Evolutionary conservation across 306 rosid genomes (phyloP).

Genomic region (Vigna nakashimae): DNA sequence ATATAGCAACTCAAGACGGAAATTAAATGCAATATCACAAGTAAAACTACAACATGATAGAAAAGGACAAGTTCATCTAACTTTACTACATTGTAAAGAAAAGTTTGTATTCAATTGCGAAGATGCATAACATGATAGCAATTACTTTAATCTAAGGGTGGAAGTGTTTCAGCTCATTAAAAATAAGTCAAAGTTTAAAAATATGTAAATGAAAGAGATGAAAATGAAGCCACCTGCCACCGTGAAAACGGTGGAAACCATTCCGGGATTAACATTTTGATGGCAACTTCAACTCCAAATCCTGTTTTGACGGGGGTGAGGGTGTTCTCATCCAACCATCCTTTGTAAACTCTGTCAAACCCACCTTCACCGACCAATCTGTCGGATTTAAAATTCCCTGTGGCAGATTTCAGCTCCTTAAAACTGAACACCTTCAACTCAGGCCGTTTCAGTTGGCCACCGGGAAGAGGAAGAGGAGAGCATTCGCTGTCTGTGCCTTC

Average conservation of each 20-base stretch:
- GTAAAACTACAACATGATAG: slow-evolving; percentile 18
- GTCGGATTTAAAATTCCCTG: slow-evolving; percentile 69
- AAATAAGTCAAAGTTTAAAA: too few species aligned
- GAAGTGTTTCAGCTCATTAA: too few species aligned
- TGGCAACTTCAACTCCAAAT: slow-evolving; percentile 71
- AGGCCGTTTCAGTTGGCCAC: slow-evolving; percentile 61
- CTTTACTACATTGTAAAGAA: too few species aligned
- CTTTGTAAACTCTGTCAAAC: slow-evolving; percentile 81
- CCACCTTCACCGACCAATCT: slow-evolving; percentile 82
- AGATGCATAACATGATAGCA: too few species aligned
- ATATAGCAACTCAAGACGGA: not conserved
- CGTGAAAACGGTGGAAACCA: slow-evolving; percentile 73
- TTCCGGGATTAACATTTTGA: slow-evolving; percentile 72
- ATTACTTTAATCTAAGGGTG: too few species aligned
- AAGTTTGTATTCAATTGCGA: not conserved
- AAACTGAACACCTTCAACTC: slow-evolving; percentile 67
- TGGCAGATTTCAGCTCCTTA: slow-evolving; percentile 64
- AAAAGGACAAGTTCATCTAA: too few species aligned
- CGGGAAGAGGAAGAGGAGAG: not conserved
- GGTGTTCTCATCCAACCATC: slow-evolving; percentile 83
- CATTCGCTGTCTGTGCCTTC: slow-evolving; percentile 47
- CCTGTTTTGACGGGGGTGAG: slow-evolving; percentile 66
- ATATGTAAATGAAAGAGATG: not conserved
- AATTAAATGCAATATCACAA: slow-evolving; percentile 40
- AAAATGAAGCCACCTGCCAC: slow-evolving; percentile 65